Conservation (phyloP, 257 asterid species). For the Ballota nigra region DNA sequence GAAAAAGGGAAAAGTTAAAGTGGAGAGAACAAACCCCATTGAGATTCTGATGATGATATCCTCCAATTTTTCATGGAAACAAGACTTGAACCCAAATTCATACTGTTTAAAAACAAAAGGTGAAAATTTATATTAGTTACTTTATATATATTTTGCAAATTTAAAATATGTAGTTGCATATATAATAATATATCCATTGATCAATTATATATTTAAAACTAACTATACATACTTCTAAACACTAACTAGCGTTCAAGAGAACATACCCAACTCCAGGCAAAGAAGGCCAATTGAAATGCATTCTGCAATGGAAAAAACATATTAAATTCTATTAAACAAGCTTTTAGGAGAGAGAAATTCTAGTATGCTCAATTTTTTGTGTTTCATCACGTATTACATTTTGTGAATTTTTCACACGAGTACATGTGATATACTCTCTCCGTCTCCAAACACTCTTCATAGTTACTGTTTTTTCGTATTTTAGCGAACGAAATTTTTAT, state of each 20-base stretch:
- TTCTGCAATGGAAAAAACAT: conserved; percentile 47
- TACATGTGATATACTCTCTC: too few species aligned
- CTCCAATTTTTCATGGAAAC: conserved; percentile 76
- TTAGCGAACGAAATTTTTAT: too few species aligned
- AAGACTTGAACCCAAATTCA: conserved; percentile 74
- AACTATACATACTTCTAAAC: background rate
- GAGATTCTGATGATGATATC: conserved; percentile 71
- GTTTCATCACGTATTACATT: background rate
- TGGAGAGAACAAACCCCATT: conserved; percentile 64
- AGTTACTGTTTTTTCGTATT: too few species aligned
- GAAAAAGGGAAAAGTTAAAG: background rate
- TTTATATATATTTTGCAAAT: too few species aligned
- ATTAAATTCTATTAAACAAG: background rate
- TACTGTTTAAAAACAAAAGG: conserved; percentile 37
- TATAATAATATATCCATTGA: background rate
- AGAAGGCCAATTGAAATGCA: conserved; percentile 95
- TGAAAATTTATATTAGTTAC: background rate
- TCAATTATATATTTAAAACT: background rate
- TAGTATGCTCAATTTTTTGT: too few species aligned
- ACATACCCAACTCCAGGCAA: conserved; percentile 91
- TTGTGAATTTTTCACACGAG: too few species aligned
- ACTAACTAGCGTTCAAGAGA: background rate
- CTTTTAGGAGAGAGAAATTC: background rate
- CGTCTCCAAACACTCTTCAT: too few species aligned
- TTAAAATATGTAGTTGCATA: too few species aligned